Evolutionary conservation across 1,284 basidiomycete genomes (phyloP).

Genomic region (Ceratobasidium sp.): DNA sequence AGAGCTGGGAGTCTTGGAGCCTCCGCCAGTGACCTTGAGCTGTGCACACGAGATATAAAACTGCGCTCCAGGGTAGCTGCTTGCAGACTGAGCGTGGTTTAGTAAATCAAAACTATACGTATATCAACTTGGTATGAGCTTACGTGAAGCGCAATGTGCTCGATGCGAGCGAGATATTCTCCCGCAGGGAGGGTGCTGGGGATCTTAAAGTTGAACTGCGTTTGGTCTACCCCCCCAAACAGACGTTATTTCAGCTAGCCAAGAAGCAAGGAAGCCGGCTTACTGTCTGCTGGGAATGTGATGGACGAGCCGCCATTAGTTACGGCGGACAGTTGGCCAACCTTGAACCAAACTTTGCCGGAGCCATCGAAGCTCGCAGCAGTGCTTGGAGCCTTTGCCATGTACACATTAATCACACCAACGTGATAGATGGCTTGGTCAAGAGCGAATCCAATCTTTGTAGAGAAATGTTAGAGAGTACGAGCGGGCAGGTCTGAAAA

Average conservation of each 20-base stretch:
- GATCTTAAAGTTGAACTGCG: constrained; percentile 62
- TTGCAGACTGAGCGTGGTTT: background rate
- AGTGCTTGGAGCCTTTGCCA: constrained; percentile 62
- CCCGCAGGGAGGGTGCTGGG: constrained; percentile 54
- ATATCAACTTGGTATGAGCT: background rate
- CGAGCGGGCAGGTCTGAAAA: constrained; percentile 56
- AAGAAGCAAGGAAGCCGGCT: constrained; percentile 45
- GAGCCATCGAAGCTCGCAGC: constrained; percentile 62
- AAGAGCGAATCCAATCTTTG: constrained; percentile 56
- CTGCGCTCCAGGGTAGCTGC: constrained; percentile 33
- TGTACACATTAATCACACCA: constrained; percentile 62
- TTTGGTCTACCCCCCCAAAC: constrained; percentile 53
- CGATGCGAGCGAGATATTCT: constrained; percentile 49
- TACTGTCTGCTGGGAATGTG: constrained; percentile 60
- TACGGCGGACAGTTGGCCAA: constrained; percentile 62
- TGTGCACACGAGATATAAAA: constrained; percentile 52
- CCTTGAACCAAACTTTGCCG: constrained; percentile 67
- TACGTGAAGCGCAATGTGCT: constrained; percentile 50
- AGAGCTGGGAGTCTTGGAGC: constrained; percentile 44
- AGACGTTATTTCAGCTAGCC: background rate
- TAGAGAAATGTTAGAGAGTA: background rate
- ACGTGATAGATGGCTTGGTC: constrained; percentile 59
- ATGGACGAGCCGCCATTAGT: constrained; percentile 57
- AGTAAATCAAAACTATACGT: constrained; percentile 49
- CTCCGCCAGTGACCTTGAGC: constrained; percentile 55